These are phyloP conservation scores for Pterocarpus santalinus DNA, from an alignment of 306 rosid genomes.

Conservation along the genomic window DNA sequence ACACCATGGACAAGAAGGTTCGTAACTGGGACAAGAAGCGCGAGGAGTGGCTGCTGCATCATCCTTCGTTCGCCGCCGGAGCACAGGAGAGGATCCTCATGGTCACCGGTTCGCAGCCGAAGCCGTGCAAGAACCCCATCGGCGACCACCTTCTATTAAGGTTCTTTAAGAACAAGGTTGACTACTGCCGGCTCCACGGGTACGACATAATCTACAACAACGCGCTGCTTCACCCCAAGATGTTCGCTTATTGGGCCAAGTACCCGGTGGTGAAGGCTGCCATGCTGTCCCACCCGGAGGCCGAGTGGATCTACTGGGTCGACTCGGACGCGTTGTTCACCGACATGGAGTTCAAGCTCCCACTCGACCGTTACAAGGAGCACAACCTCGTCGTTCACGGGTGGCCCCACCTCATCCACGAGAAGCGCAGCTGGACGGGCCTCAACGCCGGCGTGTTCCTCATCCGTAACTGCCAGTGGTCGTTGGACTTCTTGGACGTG, in stretches of 20 bases:
- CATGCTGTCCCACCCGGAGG: constrained; percentile 93
- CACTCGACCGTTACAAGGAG: constrained; percentile 63
- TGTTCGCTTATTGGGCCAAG: constrained; percentile 84
- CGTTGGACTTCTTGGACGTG: constrained; percentile 74
- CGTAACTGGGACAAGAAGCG: constrained; percentile 80
- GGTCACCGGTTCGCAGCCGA: constrained; percentile 86
- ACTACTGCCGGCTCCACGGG: constrained; percentile 81
- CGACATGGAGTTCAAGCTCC: constrained; percentile 87
- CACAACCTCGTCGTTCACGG: constrained; percentile 81
- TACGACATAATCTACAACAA: constrained; percentile 76
- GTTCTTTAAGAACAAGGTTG: constrained; percentile 87
- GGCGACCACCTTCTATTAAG: constrained; percentile 79
- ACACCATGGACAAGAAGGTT: constrained; percentile 64
- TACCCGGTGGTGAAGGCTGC: constrained; percentile 80
- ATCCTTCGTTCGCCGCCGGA: constrained; percentile 64
- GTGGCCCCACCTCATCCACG: constrained; percentile 68
- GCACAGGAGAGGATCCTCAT: constrained; percentile 46
- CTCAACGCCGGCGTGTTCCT: constrained; percentile 90
- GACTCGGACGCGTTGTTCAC: constrained; percentile 93
- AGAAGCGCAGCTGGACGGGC: constrained; percentile 88
- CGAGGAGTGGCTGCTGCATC: constrained; percentile 62
- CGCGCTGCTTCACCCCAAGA: constrained; percentile 68
- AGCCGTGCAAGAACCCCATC: constrained; percentile 70
- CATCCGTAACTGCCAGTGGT: constrained; percentile 88
- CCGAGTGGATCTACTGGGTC: constrained; percentile 99